Evolutionary conservation across 1,284 basidiomycete genomes (phyloP), one percentile per base, ranked within the genome.

Genomic region (Tilletiopsis washingtonensis): DNA sequence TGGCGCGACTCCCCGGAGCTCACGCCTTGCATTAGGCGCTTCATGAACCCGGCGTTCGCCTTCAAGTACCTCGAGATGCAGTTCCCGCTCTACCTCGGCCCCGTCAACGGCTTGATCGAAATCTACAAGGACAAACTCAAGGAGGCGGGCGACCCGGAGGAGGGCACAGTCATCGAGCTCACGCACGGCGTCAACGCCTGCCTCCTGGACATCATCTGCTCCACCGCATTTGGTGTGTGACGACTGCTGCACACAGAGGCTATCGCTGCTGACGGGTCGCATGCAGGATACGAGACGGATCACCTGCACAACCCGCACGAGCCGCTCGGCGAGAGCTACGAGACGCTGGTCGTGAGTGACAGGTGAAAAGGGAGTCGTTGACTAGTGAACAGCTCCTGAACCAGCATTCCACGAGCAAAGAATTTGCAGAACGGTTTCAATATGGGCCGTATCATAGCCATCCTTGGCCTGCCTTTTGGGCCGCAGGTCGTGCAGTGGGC

Each of bases 121-220:
- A 57, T 62, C 9, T 47, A 62, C 25, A 55, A 51, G 42, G 47
- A 55, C 5, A 47, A 61, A 40, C 50, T 64, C 15, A 56, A 56
- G 0, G 47, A 53, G 11, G 58, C 54, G 17, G 34, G 17, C 11
- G 25, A 51, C 4, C n/a, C n/a, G n/a, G 37, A 56, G 1, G 59
- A 54, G 15, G 47, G 49, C 32, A 50, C 54, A 3, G 52, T 61
- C 15, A 52, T 71, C 49, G 64, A 73, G 29, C 53, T 71, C 2
- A 49, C 57, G 25, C 43, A 38, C 3, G 65, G 56, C 56, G 51
- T 66, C 21, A 59, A 56, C 43, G 51, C 56, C n/a, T 50, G 61
- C 11, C 54, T 72, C 3, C 62, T 74, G 17, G 71, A 73, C 50
- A 71, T 71, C 45, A 71, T 72, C 46, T 64, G 68, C 41, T 43